Evolutionary conservation across 495 filamentous ascomycete genomes (phyloP), one percentile per base, ranked within the genome.

Genomic region (Copromyces sp.): DNA sequence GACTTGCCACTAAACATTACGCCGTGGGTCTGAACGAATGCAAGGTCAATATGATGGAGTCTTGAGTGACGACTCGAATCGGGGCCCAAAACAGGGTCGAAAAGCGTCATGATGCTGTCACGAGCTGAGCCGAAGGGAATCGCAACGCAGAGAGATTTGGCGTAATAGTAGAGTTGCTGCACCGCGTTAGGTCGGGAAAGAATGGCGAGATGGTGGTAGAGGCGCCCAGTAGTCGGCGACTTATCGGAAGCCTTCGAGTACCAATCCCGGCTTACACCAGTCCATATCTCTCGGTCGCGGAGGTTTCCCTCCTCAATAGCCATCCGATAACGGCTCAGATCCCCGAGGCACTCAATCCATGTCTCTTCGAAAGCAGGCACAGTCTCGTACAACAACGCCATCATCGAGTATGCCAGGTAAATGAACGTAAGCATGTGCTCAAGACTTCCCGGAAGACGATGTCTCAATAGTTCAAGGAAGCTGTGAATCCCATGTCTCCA

Each of bases 281-380:
- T 90, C 94, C 94, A 97, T 2, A 88, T 82, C 65, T 97, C 93
- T 0, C 91, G 86, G 61, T 95, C 92, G 12, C 86, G 82, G 24
- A 89, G 81, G 70, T 93, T 89, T 41, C 87, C 85, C 69, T 94
- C 90, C 77, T 95, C 91, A 38, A 94, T 90, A 1, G 92, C 92
- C 91, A 95, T 94, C 0, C 84, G 71, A 53, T 86, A 86, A 4
- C 84, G 80, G 0, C 88, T 91, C 3, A 95, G 80, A 78, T 95
- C 93, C 0, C 93, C 93, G 0, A 97, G 83, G 75, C 93, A 97
- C 74, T 97, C 94, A 35, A 97, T 92, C 94, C 94, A 97, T 0
- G 91, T 96, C 68, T 94, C 92, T 73, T 91, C 87, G 76, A 94
- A 97, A 0, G 86, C 81, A 3, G 90, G 86, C 0, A 94, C 90